Conservation (phyloP, 2,329 filamentous ascomycete genomes). For the Ophiostoma quercus region DNA sequence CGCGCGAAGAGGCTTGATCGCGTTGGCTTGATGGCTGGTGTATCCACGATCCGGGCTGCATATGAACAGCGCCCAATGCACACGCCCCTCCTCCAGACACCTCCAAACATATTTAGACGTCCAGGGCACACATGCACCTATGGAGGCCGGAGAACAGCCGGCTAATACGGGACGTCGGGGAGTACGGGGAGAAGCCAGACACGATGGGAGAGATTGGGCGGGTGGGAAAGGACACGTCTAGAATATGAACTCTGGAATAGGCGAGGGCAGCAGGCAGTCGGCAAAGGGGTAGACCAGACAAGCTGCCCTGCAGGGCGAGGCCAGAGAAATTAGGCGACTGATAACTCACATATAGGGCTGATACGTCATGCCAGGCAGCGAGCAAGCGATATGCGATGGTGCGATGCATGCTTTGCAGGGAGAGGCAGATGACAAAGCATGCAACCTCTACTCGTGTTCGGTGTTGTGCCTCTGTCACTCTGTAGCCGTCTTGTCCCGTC, state of each 20-base stretch:
- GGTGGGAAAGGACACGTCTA: background rate
- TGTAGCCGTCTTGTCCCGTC: background rate
- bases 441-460: background rate
- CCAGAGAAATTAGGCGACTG: background rate
- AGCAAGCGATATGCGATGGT: background rate
- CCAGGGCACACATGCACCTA: background rate
- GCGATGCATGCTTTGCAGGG: background rate
- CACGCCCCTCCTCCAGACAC: conserved; percentile 5
- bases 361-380: conserved; percentile 8
- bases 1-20: background rate
- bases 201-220: background rate
- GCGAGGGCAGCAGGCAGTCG: background rate
- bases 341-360: background rate
- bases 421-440: conserved; percentile 11
- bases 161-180: background rate
- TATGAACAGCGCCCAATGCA: background rate
- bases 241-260: background rate
- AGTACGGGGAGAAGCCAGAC: background rate
- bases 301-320: background rate
- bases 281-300: background rate
- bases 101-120: background rate
- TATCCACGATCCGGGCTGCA: conserved; percentile 4
- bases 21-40: background rate
- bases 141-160: conserved; percentile 1
- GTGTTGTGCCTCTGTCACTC: background rate